Evolutionary conservation across 345 rosid species (phyloP).

Genomic region (Lagerstroemia speciosa): DNA sequence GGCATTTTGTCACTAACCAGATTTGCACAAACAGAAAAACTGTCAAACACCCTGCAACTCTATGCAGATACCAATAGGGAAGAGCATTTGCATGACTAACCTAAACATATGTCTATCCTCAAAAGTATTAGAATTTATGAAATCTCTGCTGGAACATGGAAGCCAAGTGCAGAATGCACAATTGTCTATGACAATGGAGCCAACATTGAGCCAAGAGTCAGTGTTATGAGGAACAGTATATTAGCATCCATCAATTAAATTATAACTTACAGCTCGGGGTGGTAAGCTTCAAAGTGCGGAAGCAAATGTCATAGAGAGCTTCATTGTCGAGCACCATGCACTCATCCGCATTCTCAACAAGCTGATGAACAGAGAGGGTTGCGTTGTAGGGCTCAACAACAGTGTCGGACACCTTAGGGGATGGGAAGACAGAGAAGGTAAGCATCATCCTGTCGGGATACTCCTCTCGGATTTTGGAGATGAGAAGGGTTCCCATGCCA

Average conservation of each 20-base stretch:
- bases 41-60: background rate
- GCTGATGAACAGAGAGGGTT: slow-evolving; percentile 2
- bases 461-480: slow-evolving; percentile 5
- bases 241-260: background rate
- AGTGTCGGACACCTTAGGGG: slow-evolving; percentile 4
- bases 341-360: slow-evolving; percentile 1
- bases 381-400: slow-evolving; percentile 5
- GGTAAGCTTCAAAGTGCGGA: slow-evolving; percentile 65
- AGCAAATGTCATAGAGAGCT: slow-evolving; percentile 49
- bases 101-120: background rate
- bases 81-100: background rate
- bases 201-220: background rate
- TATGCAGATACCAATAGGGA: background rate
- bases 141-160: background rate
- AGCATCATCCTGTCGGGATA: slow-evolving; percentile 4
- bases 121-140: background rate
- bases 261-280: slow-evolving; percentile 65
- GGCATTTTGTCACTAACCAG: background rate
- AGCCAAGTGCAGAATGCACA: background rate
- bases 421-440: slow-evolving; percentile 2
- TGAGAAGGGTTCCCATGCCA: slow-evolving; percentile 1
- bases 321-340: slow-evolving; percentile 6
- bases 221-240: background rate
- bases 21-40: background rate
- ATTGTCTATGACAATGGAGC: background rate